A percentile compares a stretch with the other conserved stretches of the same genome.
These are phyloP conservation scores for Hygrophorus russula DNA, from an alignment of 768 basidiomycete species.

Conservation along the genomic window DNA sequence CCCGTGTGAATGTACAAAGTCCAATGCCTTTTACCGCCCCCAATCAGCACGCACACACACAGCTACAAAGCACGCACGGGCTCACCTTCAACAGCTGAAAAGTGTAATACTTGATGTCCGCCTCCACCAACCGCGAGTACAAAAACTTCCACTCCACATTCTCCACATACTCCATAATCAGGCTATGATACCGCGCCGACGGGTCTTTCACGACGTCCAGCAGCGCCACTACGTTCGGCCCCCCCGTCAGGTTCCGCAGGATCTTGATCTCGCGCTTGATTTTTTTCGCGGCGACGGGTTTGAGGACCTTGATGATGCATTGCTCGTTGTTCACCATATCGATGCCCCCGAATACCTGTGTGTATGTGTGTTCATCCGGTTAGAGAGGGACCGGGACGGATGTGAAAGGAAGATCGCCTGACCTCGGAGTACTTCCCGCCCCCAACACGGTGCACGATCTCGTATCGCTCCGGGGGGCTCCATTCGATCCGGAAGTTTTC, in stretches of 20 bases:
- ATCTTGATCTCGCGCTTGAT: constrained; percentile 72
- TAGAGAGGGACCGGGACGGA: neutral
- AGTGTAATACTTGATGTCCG: constrained; percentile 57
- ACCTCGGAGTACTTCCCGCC: constrained; percentile 62
- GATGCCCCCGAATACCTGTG: constrained; percentile 47
- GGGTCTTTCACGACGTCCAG: constrained; percentile 61
- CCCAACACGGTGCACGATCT: constrained; percentile 51
- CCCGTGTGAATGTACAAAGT: constrained; percentile 61
- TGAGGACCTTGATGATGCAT: constrained; percentile 62
- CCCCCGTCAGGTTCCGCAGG: constrained; percentile 55
- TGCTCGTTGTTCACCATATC: constrained; percentile 42
- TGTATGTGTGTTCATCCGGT: neutral
- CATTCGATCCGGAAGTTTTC: constrained; percentile 53
- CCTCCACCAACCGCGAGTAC: constrained; percentile 46
- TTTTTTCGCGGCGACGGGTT: constrained; percentile 62
- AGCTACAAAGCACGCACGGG: too few relatives aligned
- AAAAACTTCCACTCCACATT: constrained; percentile 57
- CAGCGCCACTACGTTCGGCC: constrained; percentile 56
- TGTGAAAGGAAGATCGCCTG: constrained; percentile 6
- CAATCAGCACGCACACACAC: too few relatives aligned
- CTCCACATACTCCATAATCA: constrained; percentile 60
- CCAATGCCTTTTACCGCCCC: constrained; percentile 41
- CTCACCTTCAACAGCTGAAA: constrained; percentile 49
- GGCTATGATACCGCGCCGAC: constrained; percentile 48
- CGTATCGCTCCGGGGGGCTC: constrained; percentile 58